These are phyloP conservation scores for Funneliformis geosporum DNA, from an alignment of 192 early-diverging fungal species.

Conservation along the genomic window DNA sequence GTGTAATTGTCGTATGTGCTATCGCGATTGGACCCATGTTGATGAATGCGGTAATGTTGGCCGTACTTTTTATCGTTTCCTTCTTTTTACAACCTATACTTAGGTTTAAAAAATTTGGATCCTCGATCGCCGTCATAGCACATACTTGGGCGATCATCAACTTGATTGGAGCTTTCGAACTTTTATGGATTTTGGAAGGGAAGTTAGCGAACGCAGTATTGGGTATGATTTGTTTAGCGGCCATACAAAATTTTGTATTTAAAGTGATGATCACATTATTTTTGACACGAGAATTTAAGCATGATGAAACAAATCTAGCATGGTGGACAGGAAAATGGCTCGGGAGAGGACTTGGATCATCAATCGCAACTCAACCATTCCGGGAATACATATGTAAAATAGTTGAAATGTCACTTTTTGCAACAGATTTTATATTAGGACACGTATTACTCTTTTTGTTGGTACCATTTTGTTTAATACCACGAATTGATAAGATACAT, in stretches of 20 bases:
- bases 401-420: slow-evolving; percentile 80
- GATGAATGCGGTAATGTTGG: slow-evolving; percentile 64
- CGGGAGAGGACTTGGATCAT: slow-evolving; percentile 66
- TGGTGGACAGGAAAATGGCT: slow-evolving; percentile 90
- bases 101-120: slow-evolving; percentile 67
- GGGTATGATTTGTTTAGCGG: slow-evolving; percentile 64
- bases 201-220: slow-evolving; percentile 61
- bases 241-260: slow-evolving; percentile 70
- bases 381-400: slow-evolving; percentile 81
- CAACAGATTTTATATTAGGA: slow-evolving; percentile 76
- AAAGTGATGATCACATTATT: slow-evolving; percentile 68
- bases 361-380: slow-evolving; percentile 45
- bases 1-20: slow-evolving; percentile 59
- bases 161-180: slow-evolving; percentile 62
- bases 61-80: slow-evolving; percentile 65
- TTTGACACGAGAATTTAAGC: slow-evolving; percentile 80
- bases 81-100: slow-evolving; percentile 62
- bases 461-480: slow-evolving; percentile 69
- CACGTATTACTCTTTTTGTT: slow-evolving; percentile 79
- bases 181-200: slow-evolving; percentile 72
- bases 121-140: slow-evolving; percentile 65
- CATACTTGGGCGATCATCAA: slow-evolving; percentile 64
- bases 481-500: slow-evolving; percentile 72
- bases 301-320: slow-evolving; percentile 79
- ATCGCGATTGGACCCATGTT: slow-evolving; percentile 71